Percentiles rank a stretch among this genome's conserved stretches.
phyloP scores from a whole-genome alignment of 2,329 filamentous ascomycete genomes.

The Colletotrichum spaethianum region DNA sequence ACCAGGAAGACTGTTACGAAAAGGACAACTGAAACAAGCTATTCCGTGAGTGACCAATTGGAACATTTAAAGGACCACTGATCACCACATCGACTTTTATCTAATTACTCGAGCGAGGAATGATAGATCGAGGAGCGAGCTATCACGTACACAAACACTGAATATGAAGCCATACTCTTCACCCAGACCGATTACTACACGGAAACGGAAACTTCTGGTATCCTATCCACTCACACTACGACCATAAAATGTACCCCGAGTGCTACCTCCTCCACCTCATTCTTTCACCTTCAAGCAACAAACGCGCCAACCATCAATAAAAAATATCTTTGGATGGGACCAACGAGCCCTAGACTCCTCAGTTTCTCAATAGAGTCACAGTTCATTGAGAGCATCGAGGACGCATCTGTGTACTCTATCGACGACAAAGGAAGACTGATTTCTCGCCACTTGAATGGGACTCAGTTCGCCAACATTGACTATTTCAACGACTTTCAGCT shows the following conservation, averaged over 20 bases:
- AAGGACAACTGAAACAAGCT: too few relatives aligned
- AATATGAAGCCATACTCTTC: too few relatives aligned
- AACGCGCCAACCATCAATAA: background rate
- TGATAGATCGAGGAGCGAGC: too few relatives aligned
- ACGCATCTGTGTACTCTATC: background rate
- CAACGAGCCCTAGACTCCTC: background rate
- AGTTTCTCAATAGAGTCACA: background rate
- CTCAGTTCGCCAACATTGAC: slow-evolving; percentile 10
- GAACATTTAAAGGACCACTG: too few relatives aligned
- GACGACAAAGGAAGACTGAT: background rate
- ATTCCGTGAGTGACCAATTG: too few relatives aligned
- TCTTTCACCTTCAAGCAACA: background rate
- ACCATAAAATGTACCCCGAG: slow-evolving; percentile 6
- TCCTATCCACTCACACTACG: background rate
- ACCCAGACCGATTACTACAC: too few relatives aligned
- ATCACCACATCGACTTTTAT: too few relatives aligned
- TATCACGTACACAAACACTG: too few relatives aligned
- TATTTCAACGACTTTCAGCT: background rate
- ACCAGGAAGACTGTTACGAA: too few relatives aligned
- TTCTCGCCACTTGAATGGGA: background rate
- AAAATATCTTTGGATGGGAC: background rate
- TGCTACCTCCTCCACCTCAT: background rate
- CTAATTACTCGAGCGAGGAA: too few relatives aligned
- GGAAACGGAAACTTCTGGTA: too few relatives aligned
- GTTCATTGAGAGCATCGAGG: background rate